Base-by-base conservation (phyloP, 805 yeast species). In the Grigorovia jiainica region DNA sequence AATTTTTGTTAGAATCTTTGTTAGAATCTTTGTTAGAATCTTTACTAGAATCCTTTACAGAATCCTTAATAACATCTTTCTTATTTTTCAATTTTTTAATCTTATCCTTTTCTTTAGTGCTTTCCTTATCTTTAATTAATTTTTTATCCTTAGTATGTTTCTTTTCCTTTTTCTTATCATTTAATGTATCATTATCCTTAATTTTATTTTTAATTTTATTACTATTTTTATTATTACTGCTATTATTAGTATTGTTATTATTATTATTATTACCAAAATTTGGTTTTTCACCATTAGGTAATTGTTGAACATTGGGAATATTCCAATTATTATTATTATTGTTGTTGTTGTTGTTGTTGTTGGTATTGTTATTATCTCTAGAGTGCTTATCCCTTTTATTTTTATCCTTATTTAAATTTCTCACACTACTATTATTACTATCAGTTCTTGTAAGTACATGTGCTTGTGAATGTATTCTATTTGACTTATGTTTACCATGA, bases 221-320 rank as follows among this genome's bases (percentile, higher is more conserved):
- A 17, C 11, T 39, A 6, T 27, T 27, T 13, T 34, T 10, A 16
- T 40, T 30, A 5, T 39, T 13, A 35, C 16, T 35, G 10, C 30
- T 25, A 17, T 20, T 5, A 11, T 18, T 21, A 11, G 23, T 24
- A 4, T 34, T 36, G 7, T 36, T 31, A 10, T 29, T 27, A 13
- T 25, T 24, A 24, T 23, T 34, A 7, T 39, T 25, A 4, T 49
- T 46, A 7, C 64, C 64, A 47, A 60, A 58, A 47, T 58, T 49
- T 16, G 64, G 63, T 37, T 48, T 60, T 32, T 53, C 55, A 19
- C 64, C 64, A 35, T 60, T 58, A 7, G 63, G 63, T 18, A 60
- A 43, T 4, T 46, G 39, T 33, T 60, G 63, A 16, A 53, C 50
- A 36, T 46, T 43, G n/a, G 63, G 60, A 13, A 54, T 36, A n/a